Conservation (phyloP, 352 stramenopile genomes). For the Aphanomyces stellatus region DNA sequence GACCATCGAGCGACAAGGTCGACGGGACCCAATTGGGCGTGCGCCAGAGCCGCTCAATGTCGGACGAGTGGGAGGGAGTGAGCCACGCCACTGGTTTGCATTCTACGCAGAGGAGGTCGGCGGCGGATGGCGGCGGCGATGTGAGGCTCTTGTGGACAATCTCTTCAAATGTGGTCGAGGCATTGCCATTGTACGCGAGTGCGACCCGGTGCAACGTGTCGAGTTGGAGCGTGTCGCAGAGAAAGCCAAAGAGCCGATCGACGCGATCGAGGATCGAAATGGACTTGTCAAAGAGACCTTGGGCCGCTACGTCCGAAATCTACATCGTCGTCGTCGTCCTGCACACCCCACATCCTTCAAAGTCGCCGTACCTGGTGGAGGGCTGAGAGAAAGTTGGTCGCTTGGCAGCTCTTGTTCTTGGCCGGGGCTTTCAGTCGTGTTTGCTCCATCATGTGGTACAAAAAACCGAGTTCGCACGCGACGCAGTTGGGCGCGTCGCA, state of each 20-base stretch:
- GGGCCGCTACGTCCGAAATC: background rate
- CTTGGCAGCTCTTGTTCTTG: conserved; percentile 10
- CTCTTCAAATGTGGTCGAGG: background rate
- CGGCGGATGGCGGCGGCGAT: no score
- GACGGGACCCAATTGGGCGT: background rate
- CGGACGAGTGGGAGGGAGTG: background rate
- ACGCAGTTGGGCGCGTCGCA: conserved; percentile 6
- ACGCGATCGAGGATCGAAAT: conserved; percentile 9
- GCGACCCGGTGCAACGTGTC: background rate
- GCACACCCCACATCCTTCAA: background rate
- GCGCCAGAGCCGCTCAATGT: conserved; percentile 13
- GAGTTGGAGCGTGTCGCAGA: background rate
- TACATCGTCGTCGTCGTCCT: background rate
- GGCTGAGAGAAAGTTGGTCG: conserved; percentile 16
- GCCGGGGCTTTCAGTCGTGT: background rate
- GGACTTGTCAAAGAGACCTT: conserved; percentile 15
- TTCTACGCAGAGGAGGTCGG: background rate
- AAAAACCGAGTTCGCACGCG: conserved; percentile 19
- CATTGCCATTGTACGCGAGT: background rate
- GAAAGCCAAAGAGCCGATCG: conserved; percentile 5
- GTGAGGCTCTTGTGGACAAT: background rate
- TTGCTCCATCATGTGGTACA: conserved; percentile 22
- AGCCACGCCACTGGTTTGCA: background rate
- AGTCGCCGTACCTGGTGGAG: conserved; percentile 5
- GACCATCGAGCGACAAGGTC: background rate